Conservation (phyloP, 306 rosid species). For the Acmispon strigosus region DNA sequence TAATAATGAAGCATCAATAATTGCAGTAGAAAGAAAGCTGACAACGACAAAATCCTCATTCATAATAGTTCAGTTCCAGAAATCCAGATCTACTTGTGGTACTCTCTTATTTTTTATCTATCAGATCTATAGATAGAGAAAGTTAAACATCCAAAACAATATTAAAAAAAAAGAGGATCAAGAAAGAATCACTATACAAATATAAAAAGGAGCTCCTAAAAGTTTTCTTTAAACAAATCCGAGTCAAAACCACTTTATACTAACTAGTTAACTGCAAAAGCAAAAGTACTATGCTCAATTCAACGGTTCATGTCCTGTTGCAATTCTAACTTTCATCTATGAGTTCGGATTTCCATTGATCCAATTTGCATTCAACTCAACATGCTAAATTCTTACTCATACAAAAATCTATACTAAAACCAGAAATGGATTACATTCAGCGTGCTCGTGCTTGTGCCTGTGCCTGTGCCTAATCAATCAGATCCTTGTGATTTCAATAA, state of each 20-base stretch:
- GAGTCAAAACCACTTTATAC: neutral
- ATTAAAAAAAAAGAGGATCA: neutral
- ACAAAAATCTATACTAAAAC: no score
- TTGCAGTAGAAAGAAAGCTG: conserved; percentile 8
- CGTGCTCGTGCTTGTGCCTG: neutral
- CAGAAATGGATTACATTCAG: neutral
- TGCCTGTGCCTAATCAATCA: neutral
- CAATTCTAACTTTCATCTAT: no score
- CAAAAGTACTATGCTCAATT: neutral
- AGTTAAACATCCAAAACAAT: neutral
- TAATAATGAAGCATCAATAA: neutral
- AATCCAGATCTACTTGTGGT: neutral
- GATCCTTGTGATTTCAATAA: no score
- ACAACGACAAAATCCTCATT: neutral
- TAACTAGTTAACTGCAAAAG: neutral
- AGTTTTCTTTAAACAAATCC: neutral
- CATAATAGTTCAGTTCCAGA: neutral
- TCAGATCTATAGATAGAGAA: neutral
- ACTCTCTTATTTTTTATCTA: neutral
- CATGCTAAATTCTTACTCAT: no score
- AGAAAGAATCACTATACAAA: neutral
- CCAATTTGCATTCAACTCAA: no score
- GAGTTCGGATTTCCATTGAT: no score
- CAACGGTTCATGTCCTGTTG: no score
- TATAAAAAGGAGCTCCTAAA: neutral